phyloP scores from a whole-genome alignment of 768 basidiomycete genomes.

The Lyophyllum shimeji region DNA sequence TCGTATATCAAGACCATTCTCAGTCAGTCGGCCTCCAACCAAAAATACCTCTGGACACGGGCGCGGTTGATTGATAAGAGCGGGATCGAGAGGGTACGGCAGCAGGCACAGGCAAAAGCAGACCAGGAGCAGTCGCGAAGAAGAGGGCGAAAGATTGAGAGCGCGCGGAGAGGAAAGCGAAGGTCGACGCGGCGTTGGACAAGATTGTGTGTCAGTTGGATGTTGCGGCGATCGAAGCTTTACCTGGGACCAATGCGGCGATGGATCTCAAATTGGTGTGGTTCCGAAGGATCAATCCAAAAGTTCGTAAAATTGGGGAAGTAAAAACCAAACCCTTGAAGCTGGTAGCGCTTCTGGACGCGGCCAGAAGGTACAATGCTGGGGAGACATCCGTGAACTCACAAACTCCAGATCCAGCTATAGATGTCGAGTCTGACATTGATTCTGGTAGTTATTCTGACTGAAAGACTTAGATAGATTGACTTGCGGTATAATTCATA shows the following conservation, averaged over 20 bases:
- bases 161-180: background rate
- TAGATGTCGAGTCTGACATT: background rate
- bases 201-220: background rate
- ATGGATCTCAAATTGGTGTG: background rate
- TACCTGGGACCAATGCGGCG: background rate
- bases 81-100: background rate
- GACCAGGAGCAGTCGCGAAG: conserved; percentile 2
- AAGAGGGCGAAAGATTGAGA: background rate
- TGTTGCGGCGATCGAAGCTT: background rate
- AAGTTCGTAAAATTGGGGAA: background rate
- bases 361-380: background rate
- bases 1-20: background rate
- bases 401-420: background rate
- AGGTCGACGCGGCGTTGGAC: background rate
- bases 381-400: background rate
- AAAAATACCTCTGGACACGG: background rate
- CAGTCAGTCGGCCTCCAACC: background rate
- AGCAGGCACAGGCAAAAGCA: background rate
- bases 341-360: background rate
- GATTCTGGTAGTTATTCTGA: background rate
- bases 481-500: too few relatives aligned
- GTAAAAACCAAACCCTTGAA: background rate
- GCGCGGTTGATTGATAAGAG: background rate
- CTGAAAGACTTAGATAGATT: too few relatives aligned
- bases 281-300: background rate